Percentiles rank a stretch among this genome's conserved stretches.
Conservation (phyloP, 1,284 basidiomycete species). For the Leccinum pseudoinsigne region DNA sequence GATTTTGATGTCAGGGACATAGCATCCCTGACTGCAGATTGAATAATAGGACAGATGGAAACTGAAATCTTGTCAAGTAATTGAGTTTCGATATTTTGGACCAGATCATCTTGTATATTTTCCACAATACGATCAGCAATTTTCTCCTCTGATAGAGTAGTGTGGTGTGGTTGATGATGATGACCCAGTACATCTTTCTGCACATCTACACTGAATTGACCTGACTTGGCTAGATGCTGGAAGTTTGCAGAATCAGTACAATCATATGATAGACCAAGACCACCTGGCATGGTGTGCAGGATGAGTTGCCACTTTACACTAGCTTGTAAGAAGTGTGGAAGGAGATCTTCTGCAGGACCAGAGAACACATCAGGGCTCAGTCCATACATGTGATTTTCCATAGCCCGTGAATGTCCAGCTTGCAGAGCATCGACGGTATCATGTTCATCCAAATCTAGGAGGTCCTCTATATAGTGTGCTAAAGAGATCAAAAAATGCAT, state of each 20-base stretch:
- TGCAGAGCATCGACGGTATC: not conserved
- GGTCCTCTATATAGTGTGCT: too few species aligned
- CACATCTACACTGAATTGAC: not conserved
- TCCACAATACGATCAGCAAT: not conserved
- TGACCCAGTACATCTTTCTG: not conserved
- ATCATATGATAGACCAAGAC: not conserved
- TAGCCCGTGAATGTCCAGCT: not conserved
- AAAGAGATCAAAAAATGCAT: too few species aligned
- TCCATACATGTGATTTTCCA: not conserved
- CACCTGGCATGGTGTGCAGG: not conserved
- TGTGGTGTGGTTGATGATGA: not conserved
- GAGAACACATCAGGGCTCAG: not conserved
- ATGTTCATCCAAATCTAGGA: too few species aligned
- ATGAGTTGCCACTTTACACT: not conserved
- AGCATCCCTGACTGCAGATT: not conserved
- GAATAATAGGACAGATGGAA: not conserved
- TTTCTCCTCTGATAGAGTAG: not conserved
- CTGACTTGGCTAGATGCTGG: not conserved
- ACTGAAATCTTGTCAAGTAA: not conserved
- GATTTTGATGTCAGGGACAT: not conserved
- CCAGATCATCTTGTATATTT: not conserved
- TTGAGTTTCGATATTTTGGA: not conserved
- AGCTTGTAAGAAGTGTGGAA: not conserved
- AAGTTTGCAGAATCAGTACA: not conserved
- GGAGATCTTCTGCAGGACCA: not conserved